A percentile compares a stretch with the other conserved stretches of the same genome.
Conservation (phyloP, 768 basidiomycete genomes). For the Candolleomyces efflorescens region DNA sequence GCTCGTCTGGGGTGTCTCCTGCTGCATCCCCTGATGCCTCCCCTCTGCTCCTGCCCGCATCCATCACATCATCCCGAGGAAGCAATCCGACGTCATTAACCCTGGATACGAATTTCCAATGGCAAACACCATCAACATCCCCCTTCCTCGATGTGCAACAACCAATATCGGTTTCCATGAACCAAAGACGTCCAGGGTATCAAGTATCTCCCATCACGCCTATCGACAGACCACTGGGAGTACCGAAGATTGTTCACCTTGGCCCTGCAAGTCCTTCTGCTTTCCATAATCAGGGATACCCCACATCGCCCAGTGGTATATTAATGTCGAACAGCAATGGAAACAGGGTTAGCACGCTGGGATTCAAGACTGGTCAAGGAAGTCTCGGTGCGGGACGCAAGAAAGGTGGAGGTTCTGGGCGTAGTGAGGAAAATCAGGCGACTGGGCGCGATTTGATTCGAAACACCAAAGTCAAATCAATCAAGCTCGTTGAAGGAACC, state of each 20-base stretch:
- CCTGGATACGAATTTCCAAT: conserved; percentile 7
- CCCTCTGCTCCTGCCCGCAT: conserved; percentile 29
- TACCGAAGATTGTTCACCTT: conserved; percentile 54
- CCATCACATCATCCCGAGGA: background rate
- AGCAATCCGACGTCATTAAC: conserved; percentile 1
- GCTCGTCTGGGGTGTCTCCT: conserved; percentile 31
- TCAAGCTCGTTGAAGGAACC: conserved; percentile 50
- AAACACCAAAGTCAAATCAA: conserved; percentile 44
- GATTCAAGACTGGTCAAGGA: conserved; percentile 7
- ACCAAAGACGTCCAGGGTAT: conserved; percentile 24
- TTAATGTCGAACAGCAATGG: background rate
- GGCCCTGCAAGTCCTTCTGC: conserved; percentile 44
- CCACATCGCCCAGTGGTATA: conserved; percentile 7
- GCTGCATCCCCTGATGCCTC: conserved; percentile 17
- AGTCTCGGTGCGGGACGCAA: conserved; percentile 13
- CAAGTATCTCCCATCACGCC: conserved; percentile 26
- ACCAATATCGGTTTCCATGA: background rate
- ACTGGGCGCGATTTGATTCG: conserved; percentile 23
- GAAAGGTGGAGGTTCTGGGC: conserved; percentile 2
- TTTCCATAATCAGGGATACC: conserved; percentile 28
- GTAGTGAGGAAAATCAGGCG: background rate
- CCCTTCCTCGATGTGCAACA: conserved; percentile 10
- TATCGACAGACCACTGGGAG: conserved; percentile 24
- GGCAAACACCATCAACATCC: conserved; percentile 2
- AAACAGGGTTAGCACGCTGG: background rate